Conservation (phyloP, 805 yeast species). For the Ogataea glucozyma region DNA sequence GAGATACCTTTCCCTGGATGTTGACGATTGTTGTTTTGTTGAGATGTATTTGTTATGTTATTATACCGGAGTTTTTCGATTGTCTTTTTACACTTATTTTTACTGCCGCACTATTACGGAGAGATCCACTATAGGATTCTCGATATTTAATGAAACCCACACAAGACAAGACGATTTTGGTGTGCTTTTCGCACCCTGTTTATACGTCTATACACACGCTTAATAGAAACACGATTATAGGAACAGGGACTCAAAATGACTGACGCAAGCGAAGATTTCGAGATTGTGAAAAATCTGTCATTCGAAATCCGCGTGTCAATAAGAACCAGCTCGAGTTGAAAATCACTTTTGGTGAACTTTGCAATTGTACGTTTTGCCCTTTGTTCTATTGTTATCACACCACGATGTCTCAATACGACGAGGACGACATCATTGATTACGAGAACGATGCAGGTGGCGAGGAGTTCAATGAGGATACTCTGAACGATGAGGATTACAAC, state of each 20-base stretch:
- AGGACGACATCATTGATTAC: constrained; percentile 26
- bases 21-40: not conserved
- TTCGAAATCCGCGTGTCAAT: too few species aligned
- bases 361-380: not conserved
- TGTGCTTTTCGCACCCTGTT: too few species aligned
- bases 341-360: not conserved
- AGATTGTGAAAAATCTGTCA: too few species aligned
- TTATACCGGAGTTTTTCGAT: constrained; percentile 4
- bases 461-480: constrained; percentile 41
- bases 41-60: not conserved
- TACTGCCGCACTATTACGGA: not conserved
- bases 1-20: constrained; percentile 1
- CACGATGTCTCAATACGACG: constrained; percentile 22
- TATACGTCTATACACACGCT: constrained; percentile 1
- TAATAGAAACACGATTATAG: not conserved
- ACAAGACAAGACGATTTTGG: too few species aligned
- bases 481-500: constrained; percentile 44
- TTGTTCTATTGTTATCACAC: not conserved
- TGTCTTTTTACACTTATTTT: not conserved
- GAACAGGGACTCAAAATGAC: too few species aligned
- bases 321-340: too few species aligned
- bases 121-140: not conserved
- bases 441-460: constrained; percentile 28
- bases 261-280: too few species aligned
- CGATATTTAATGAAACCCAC: too few species aligned